Conservation (phyloP, 2,329 filamentous ascomycete genomes). For the Plectosphaerella cucumerina region DNA sequence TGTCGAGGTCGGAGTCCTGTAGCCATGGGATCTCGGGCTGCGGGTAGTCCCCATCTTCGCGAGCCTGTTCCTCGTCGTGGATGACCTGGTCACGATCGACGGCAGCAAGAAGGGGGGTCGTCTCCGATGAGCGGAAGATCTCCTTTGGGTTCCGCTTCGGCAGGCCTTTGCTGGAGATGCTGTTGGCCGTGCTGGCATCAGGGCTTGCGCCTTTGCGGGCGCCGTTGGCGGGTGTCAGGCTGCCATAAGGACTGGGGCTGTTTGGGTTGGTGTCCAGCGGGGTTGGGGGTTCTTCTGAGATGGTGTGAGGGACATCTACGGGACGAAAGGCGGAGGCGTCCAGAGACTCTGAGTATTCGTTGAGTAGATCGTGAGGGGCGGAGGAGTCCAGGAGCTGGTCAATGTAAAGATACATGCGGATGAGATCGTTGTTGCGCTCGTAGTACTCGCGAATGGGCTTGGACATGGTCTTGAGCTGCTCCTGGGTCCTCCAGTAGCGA, state of each 20-base stretch:
- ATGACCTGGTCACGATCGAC: conserved; percentile 41
- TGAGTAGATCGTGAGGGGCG: conserved; percentile 85
- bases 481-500: conserved; percentile 78
- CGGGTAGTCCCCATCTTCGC: conserved; percentile 28
- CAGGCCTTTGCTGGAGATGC: conserved; percentile 41
- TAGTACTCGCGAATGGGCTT: conserved; percentile 83
- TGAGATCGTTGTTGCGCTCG: conserved; percentile 79
- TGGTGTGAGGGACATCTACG: conserved; percentile 66
- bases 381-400: conserved; percentile 87
- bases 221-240: conserved; percentile 19
- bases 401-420: conserved; percentile 92
- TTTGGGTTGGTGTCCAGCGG: conserved; percentile 10
- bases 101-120: conserved; percentile 56
- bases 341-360: conserved; percentile 72
- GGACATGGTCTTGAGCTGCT: conserved; percentile 66
- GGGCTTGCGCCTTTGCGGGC: conserved; percentile 12
- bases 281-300: conserved; percentile 60
- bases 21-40: conserved; percentile 63
- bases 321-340: conserved; percentile 49
- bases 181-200: conserved; percentile 11
- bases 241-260: conserved; percentile 53
- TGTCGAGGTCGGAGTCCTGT: conserved; percentile 69
- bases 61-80: conserved; percentile 35
- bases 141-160: conserved; percentile 80
- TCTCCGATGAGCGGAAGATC: conserved; percentile 73